Evolutionary conservation across 306 rosid genomes (phyloP), one percentile per base, ranked within the genome.

Genomic region (Vigna reflexopilosa): DNA sequence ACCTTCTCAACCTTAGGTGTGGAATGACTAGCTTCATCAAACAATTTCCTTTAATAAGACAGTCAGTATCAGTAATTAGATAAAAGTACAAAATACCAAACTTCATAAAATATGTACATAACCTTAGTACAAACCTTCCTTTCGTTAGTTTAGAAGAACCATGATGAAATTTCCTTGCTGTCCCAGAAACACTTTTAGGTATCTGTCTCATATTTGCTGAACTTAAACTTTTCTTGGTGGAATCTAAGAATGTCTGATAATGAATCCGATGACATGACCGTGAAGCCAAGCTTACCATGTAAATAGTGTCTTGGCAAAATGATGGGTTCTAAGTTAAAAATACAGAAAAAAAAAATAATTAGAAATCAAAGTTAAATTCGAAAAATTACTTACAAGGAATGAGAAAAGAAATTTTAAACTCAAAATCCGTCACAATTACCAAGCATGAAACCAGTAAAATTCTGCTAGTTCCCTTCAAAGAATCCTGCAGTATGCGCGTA

Each of bases 401-500:
- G 36, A 78, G 61, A 4, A 74, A 14, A 32, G 3, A 78, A 57
- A 30, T 48, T 10, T 75, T 70, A 49, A 51, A 44, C 55, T 13
- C 14, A 78, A 74, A 56, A 17, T 26, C 16, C 14, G 67, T 73
- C 69, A 77, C 59, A 57, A 84, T 76, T 84, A 95, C 98, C 96
- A 95, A 73, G 83, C 98, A 95, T 9, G 93, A 73, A 81, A 92
- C 74, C 84, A 90, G 78, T 86, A 95, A 80, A 76, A 92, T 83
- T 80, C 57, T 83, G 86, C 88, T 84, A 38, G 67, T 64, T 65
- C 95, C 91, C 67, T 89, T 87, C 72, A 95, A 72, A n/a, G 98
- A 88, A 68, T 91, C 98, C 83, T 89, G 97, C 70, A 95, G 82
- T 75, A 92, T 79, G 73, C 91, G 93, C n/a, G 97, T 87, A 32